phyloP scores from a whole-genome alignment of 345 rosid species.

The Chamaenerion angustifolium region DNA sequence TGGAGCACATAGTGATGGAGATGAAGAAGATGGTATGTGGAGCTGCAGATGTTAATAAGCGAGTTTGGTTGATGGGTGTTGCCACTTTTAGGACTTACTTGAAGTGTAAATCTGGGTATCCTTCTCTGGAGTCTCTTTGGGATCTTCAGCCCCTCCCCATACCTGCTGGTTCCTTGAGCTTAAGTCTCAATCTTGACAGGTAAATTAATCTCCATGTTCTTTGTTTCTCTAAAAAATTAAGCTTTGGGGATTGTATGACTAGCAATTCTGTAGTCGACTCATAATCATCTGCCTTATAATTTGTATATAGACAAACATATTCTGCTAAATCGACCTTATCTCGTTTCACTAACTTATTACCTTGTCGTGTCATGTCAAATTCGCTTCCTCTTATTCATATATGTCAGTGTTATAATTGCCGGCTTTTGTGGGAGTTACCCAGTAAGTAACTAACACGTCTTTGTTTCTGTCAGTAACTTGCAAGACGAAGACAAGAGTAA shows the following conservation, averaged over 20 bases:
- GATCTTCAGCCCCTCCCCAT: conserved; percentile 39
- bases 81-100: conserved; percentile 44
- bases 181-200: conserved; percentile 50
- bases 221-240: too few relatives aligned
- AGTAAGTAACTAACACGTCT: neutral
- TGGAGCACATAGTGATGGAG: conserved; percentile 45
- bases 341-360: too few relatives aligned
- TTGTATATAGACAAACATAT: too few relatives aligned
- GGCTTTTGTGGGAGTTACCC: too few relatives aligned
- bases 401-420: too few relatives aligned
- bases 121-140: conserved; percentile 47
- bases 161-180: conserved; percentile 41
- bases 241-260: too few relatives aligned
- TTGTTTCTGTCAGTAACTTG: conserved; percentile 20
- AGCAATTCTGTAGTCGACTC: too few relatives aligned
- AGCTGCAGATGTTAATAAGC: conserved; percentile 15
- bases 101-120: conserved; percentile 48
- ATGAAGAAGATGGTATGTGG: conserved; percentile 34
- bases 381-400: too few relatives aligned
- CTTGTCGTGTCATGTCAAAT: too few relatives aligned
- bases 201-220: conserved; percentile 2
- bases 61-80: conserved; percentile 38
- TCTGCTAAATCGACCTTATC: too few relatives aligned
- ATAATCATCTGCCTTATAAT: too few relatives aligned
- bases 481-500: conserved; percentile 19